Evolutionary conservation across 2,329 filamentous ascomycete genomes (phyloP).

Genomic region (Grosmannia serpens): DNA sequence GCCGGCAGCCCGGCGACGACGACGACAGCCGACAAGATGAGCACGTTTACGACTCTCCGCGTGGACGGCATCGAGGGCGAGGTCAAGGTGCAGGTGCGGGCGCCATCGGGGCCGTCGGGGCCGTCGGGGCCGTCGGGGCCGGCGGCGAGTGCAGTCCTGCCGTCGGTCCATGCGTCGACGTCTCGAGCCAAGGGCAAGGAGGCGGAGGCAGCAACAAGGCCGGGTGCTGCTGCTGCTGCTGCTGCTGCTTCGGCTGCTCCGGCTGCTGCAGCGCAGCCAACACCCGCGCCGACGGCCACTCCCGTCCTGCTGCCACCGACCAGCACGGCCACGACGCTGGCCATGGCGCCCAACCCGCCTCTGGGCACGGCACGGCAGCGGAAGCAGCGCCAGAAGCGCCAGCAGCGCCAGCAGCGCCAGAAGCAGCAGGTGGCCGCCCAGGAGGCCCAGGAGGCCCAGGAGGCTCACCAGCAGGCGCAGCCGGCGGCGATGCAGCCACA

Average conservation of each 20-base stretch:
- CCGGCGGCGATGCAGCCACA: not conserved
- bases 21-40: constrained; percentile 4
- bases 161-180: not conserved
- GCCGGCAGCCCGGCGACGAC: constrained; percentile 1
- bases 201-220: not conserved
- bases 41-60: constrained; percentile 27
- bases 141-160: not conserved
- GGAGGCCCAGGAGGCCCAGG: not conserved
- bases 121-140: not conserved
- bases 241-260: no score
- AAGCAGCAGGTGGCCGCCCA: constrained; percentile 3
- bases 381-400: constrained; percentile 13
- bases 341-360: constrained; percentile 3
- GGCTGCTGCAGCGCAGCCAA: no score
- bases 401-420: constrained; percentile 11
- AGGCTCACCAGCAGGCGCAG: constrained; percentile 1
- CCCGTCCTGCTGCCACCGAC: constrained; percentile 1
- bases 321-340: constrained; percentile 2
- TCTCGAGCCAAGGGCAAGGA: not conserved
- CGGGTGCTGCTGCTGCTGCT: no score
- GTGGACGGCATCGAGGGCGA: constrained; percentile 46
- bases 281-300: not conserved
- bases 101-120: constrained; percentile 2
- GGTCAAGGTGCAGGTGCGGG: constrained; percentile 41
- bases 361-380: constrained; percentile 12